Evolutionary conservation across 192 early-diverging fungal genomes (phyloP).

Genomic region (Borealophlyctis nickersoniae): DNA sequence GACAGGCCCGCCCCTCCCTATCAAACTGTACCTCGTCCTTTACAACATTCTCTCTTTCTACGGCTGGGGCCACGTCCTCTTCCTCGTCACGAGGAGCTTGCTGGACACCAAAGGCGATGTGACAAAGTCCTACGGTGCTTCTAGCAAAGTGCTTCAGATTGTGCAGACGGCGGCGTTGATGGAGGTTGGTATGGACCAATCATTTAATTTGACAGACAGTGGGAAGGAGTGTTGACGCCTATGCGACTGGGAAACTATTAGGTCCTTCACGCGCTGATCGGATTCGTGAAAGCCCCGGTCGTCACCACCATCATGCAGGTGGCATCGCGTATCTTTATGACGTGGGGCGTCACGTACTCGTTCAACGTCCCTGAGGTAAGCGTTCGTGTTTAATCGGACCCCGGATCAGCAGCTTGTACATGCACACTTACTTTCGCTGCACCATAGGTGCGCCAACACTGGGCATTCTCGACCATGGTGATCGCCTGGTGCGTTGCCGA

Average conservation of each 20-base stretch:
- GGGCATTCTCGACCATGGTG: conserved; percentile 76
- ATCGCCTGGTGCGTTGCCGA: conserved; percentile 92
- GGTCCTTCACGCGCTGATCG: conserved; percentile 14
- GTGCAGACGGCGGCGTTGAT: conserved; percentile 83
- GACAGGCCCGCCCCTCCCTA: conserved; percentile 5
- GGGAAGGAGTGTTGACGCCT: neutral
- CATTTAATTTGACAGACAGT: neutral
- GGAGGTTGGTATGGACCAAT: conserved; percentile 56
- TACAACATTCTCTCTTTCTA: conserved; percentile 81
- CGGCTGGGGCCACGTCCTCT: conserved; percentile 79
- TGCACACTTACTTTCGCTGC: neutral
- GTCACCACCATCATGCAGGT: conserved; percentile 84
- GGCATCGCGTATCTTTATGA: conserved; percentile 76
- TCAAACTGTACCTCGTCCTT: conserved; percentile 67
- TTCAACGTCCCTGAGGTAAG: conserved; percentile 40
- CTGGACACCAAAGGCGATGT: conserved; percentile 51
- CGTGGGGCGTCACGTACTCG: conserved; percentile 72
- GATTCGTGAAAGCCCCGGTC: conserved; percentile 78
- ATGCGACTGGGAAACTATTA: neutral
- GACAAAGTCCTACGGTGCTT: conserved; percentile 56
- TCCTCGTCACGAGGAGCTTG: conserved; percentile 52
- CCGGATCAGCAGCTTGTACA: neutral
- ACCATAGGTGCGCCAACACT: conserved; percentile 58
- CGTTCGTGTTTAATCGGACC: neutral
- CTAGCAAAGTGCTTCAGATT: conserved; percentile 60